These are phyloP conservation scores for Orbilia blumenaviensis DNA, from an alignment of 2,329 filamentous ascomycete genomes.

Conservation along the genomic window DNA sequence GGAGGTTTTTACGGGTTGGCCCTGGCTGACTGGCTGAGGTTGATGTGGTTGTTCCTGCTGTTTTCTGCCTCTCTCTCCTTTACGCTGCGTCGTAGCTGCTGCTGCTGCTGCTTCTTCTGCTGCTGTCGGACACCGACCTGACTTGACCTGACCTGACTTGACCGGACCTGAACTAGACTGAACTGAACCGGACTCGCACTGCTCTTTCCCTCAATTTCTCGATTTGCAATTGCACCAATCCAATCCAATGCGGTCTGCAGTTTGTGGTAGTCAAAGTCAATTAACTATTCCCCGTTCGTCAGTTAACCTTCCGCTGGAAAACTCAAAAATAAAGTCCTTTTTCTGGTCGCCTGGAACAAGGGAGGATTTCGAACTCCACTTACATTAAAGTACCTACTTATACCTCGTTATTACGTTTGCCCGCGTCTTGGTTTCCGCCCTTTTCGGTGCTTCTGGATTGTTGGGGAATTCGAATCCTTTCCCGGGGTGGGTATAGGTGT, in stretches of 20 bases:
- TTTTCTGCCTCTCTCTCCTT: conserved; percentile 39
- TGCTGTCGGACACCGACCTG: too few species aligned
- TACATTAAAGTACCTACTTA: conserved; percentile 9
- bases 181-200: not conserved
- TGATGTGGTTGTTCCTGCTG: conserved; percentile 33
- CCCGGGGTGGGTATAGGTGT: not conserved
- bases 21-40: conserved; percentile 13
- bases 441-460: not conserved
- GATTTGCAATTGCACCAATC: not conserved
- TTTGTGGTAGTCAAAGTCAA: too few species aligned
- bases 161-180: too few species aligned
- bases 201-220: too few species aligned
- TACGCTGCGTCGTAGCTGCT: conserved; percentile 17
- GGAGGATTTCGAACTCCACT: conserved; percentile 5
- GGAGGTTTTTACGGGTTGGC: not conserved
- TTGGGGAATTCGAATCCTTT: not conserved
- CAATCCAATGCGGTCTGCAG: too few species aligned
- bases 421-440: conserved; percentile 6
- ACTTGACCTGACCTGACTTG: too few species aligned
- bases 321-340: conserved; percentile 42
- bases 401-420: conserved; percentile 19
- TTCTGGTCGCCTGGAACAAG: not conserved
- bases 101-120: too few species aligned
- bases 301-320: conserved; percentile 45
- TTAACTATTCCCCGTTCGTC: conserved; percentile 17